These are phyloP conservation scores for Pestalotiopsis sp. DNA, from an alignment of 2,329 filamentous ascomycete genomes.

Conservation along the genomic window DNA sequence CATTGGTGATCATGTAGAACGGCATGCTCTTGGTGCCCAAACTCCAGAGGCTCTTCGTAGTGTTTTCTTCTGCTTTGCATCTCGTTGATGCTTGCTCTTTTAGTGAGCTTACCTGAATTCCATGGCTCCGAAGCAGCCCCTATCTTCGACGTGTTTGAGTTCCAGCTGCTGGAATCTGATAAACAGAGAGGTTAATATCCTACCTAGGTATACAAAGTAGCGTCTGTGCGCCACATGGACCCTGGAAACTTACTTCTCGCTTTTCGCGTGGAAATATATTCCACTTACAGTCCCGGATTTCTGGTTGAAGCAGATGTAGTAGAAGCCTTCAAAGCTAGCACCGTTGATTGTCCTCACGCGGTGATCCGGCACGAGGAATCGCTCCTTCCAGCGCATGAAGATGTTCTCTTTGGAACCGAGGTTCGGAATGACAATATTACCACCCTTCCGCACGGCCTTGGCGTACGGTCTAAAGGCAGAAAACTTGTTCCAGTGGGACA, in stretches of 20 bases:
- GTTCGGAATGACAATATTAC: constrained; percentile 61
- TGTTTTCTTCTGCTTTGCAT: neutral
- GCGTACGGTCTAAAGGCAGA: constrained; percentile 78
- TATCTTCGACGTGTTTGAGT: constrained; percentile 83
- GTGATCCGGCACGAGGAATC: constrained; percentile 95
- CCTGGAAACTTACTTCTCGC: constrained; percentile 76
- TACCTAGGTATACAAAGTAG: no score
- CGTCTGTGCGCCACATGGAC: neutral
- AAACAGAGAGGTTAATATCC: neutral
- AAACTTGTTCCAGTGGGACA: constrained; percentile 93
- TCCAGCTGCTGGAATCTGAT: constrained; percentile 88
- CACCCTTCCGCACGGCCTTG: constrained; percentile 59
- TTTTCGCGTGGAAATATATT: constrained; percentile 98
- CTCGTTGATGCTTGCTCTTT: neutral
- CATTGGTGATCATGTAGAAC: neutral
- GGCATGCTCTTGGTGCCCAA: neutral
- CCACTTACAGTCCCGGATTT: constrained; percentile 82
- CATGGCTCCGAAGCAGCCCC: constrained; percentile 80
- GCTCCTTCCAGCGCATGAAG: constrained; percentile 99
- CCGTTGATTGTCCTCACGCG: constrained; percentile 87
- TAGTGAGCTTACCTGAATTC: constrained; percentile 70
- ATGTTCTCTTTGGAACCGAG: constrained; percentile 82
- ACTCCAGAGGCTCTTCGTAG: neutral
- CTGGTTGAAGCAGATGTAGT: constrained; percentile 99
- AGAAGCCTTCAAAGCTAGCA: constrained; percentile 97